phyloP scores from a whole-genome alignment of 2,329 filamentous ascomycete genomes.

The Falciphora oryzae region DNA sequence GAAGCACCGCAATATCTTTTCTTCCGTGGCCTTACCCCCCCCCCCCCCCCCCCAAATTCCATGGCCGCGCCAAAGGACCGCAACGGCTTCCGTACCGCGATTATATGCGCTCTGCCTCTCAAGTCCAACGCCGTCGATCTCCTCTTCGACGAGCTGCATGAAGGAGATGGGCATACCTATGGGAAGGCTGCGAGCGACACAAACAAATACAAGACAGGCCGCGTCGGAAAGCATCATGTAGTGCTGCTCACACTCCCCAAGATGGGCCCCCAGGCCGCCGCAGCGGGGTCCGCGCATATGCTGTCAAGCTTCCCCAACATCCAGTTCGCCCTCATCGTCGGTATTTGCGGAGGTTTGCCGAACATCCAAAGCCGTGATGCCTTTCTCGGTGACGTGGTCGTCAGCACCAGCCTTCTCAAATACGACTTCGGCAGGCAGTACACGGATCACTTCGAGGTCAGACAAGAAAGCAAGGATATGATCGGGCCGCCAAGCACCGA shows the following conservation, averaged over 20 bases:
- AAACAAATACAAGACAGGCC: slow-evolving; percentile 22
- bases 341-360: slow-evolving; percentile 31
- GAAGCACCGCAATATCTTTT: no score
- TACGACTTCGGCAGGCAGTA: slow-evolving; percentile 24
- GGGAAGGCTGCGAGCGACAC: no score
- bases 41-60: no score
- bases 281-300: slow-evolving; percentile 22
- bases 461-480: slow-evolving; percentile 16
- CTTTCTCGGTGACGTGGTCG: slow-evolving; percentile 28
- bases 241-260: slow-evolving; percentile 23
- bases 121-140: no score
- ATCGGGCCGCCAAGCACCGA: neutral
- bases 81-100: no score
- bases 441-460: slow-evolving; percentile 19
- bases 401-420: slow-evolving; percentile 24
- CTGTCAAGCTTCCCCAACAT: slow-evolving; percentile 28
- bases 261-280: slow-evolving; percentile 25
- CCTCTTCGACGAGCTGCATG: no score
- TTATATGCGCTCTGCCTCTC: no score
- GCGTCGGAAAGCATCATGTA: slow-evolving; percentile 22
- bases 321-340: slow-evolving; percentile 29
- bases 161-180: no score
- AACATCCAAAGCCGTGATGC: neutral
- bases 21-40: no score
- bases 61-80: no score